Evolutionary conservation across 23 red algal genomes (phyloP), one percentile per base, ranked within the genome.

Genomic region (Rhodosorus marinus): DNA sequence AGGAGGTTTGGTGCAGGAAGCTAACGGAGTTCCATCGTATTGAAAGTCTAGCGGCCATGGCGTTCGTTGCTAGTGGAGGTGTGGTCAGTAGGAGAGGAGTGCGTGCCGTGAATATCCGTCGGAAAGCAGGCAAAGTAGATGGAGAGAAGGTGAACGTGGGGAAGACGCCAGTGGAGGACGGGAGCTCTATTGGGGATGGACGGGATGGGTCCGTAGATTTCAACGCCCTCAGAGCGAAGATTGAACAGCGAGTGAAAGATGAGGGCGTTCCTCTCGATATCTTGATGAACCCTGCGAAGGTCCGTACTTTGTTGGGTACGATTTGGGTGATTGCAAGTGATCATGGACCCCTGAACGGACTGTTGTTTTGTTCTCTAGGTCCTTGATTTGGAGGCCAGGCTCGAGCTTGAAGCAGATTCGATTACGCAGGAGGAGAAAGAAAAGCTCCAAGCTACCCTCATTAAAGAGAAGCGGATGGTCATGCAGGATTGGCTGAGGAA

Each of bases 401-500:
- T 43, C 14, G 57, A 3, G 17, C 35, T 61, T 1, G 27, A 31
- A 17, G 1, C 14, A 61, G 43, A 8, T 8, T 8, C 46, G 5
- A 2, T 30, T 8, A 61, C 36, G n/a, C 1, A 41, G 6, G 57
- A 61, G 24, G 46, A 36, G 4, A 31, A 81, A 14, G 36, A 76
- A 5, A 62, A 20, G 8, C n/a, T n/a, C n/a, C n/a, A n/a, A n/a
- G n/a, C n/a, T n/a, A n/a, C n/a, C n/a, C n/a, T n/a, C n/a, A n/a
- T n/a, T n/a, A 58, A 49, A 4, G 90, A 85, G 69, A 80, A 80
- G 59, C 63, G 71, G 11, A 56, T 57, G 35, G 63, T 98, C 20
- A 98, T 98, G 90, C 68, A 67, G 17, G 33, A 40, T 5, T 79
- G 78, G 59, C 47, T 98, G 9, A 84, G 81, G 63, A 35, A 32